Evolutionary conservation across 2,329 filamentous ascomycete genomes (phyloP).

Genomic region (Penicillium brevicompactum): DNA sequence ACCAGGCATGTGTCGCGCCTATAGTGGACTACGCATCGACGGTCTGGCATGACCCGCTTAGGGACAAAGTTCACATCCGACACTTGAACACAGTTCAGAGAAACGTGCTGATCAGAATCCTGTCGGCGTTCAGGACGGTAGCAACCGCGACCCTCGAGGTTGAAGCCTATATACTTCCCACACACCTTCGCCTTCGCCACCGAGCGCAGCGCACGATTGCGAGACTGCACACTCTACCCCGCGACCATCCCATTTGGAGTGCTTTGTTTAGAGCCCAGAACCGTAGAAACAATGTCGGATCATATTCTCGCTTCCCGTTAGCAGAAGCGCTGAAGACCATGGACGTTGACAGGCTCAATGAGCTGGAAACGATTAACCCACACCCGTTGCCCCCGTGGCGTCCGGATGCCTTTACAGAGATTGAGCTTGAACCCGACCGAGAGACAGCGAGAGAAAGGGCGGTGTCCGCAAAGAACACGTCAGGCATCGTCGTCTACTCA

Average conservation of each 20-base stretch:
- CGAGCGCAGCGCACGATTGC: neutral
- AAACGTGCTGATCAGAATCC: neutral
- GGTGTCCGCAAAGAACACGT: neutral
- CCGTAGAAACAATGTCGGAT: neutral
- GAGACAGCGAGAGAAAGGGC: conserved; percentile 1
- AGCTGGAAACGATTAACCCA: conserved; percentile 13
- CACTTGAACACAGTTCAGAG: conserved; percentile 2
- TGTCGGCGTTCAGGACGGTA: neutral
- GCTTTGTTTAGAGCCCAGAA: neutral
- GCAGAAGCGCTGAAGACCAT: conserved; percentile 14
- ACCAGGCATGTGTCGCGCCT: neutral
- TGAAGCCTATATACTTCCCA: neutral
- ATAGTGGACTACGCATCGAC: neutral
- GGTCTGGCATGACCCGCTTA: neutral
- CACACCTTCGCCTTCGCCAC: neutral
- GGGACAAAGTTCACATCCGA: neutral
- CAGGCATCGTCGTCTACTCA: neutral
- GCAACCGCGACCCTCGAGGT: neutral
- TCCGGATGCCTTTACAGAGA: conserved; percentile 15
- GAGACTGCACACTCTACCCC: no score
- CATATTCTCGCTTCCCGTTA: conserved; percentile 8
- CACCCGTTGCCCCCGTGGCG: conserved; percentile 14
- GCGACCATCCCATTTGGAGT: neutral
- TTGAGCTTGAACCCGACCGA: conserved; percentile 2
- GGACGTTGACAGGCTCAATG: conserved; percentile 19